Evolutionary conservation across 371 early-diverging fungal species (phyloP), one percentile per base, ranked within the genome.

Genomic region (Mucor irregularis): DNA sequence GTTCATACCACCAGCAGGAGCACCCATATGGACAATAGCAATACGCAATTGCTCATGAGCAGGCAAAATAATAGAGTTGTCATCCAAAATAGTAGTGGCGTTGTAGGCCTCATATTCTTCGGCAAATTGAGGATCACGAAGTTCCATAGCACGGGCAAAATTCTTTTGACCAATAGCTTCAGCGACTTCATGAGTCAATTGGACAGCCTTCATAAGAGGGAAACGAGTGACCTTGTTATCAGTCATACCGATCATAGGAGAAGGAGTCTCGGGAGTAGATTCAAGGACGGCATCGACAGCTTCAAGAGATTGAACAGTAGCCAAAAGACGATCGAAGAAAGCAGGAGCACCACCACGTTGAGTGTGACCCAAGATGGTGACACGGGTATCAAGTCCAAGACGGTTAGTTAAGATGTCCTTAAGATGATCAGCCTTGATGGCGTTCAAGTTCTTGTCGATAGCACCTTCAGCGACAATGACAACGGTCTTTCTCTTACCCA

Each of bases 381-480:
- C 90, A 19, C 99, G 87, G 5, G 96, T 94, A 62, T 99, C 99
- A 45, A 96, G 79, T n/a, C 86, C 86, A 24, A 93, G 74, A 16
- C 88, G 77, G 9, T 89, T 80, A 11, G 85, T 81, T 45, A 99
- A 71, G 29, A 93, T 82, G 35, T 95, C 84, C 60, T 88, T 89
- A 54, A 99, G 82, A 46, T 92, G 76, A 3, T 93, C 90, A 17
- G 95, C 72, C 59, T 88, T 91, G 71, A 99, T 96, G 16, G 96
- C 92, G 4, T 92, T 87, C 31, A 97, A 78, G 35, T 93, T 71
- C 52, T 82, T 81, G 70, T 99, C 99, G 45, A 96, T 86, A 21
- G 99, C 99, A 38, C 99, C 99, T 77, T 99, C 99, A 55, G 93
- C 90, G 5, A 99, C 91, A 53, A 99, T 96, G 21, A 99, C 88